phyloP scores from a whole-genome alignment of 1,284 basidiomycete species.

The Ustilago tritici region DNA sequence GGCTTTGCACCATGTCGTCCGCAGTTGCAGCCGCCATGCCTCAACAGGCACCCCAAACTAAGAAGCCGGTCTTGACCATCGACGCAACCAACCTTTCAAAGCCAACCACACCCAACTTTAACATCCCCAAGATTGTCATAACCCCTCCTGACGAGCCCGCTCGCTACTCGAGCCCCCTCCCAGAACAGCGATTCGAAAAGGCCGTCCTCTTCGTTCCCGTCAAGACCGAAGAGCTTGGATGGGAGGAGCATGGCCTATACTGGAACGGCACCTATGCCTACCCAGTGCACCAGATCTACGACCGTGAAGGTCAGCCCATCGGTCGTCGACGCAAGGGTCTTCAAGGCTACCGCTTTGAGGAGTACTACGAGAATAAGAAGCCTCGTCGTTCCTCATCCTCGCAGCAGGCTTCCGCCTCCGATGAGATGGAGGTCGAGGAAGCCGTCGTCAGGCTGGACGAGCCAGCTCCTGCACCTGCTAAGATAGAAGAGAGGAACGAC shows the following conservation, averaged over 20 bases:
- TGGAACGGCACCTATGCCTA: slow-evolving; percentile 63
- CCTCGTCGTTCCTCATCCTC: slow-evolving; percentile 16
- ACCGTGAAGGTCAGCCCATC: slow-evolving; percentile 39
- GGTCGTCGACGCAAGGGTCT: slow-evolving; percentile 46
- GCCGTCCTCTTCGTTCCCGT: slow-evolving; percentile 60
- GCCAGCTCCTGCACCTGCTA: slow-evolving; percentile 45
- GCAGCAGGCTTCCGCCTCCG: neutral
- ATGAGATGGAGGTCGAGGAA: slow-evolving; percentile 26
- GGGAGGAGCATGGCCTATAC: slow-evolving; percentile 63
- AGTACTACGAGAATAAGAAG: slow-evolving; percentile 42
- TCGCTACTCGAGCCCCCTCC: slow-evolving; percentile 32
- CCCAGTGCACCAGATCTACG: slow-evolving; percentile 50
- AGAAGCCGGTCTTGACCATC: slow-evolving; percentile 24
- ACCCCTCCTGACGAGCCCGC: slow-evolving; percentile 49
- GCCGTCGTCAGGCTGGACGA: slow-evolving; percentile 37
- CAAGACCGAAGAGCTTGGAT: slow-evolving; percentile 61
- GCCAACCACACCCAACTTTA: slow-evolving; percentile 10
- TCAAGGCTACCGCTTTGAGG: slow-evolving; percentile 41
- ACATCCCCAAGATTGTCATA: slow-evolving; percentile 53
- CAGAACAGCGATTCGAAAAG: slow-evolving; percentile 57
- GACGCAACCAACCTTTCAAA: slow-evolving; percentile 14
- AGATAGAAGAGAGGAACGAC: slow-evolving; percentile 16
- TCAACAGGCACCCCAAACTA: neutral
- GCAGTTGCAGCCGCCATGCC: slow-evolving; percentile 19
- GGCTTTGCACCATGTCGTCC: slow-evolving; percentile 15